These are phyloP conservation scores for Exophiala mesophila DNA, from an alignment of 2,329 filamentous ascomycete genomes.

Conservation along the genomic window DNA sequence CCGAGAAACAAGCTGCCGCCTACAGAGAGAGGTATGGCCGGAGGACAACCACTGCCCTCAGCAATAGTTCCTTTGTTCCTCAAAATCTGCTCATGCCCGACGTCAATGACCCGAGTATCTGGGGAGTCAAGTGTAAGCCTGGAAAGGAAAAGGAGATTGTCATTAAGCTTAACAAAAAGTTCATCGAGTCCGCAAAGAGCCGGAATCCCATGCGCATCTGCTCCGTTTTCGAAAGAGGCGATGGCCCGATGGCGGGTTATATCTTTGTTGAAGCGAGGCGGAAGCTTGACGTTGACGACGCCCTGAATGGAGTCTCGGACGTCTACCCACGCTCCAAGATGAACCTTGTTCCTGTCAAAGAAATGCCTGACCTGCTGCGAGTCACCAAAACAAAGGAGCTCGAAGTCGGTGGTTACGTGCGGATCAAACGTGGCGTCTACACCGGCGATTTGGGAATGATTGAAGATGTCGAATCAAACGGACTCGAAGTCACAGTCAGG, in stretches of 20 bases:
- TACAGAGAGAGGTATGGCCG: slow-evolving; percentile 85
- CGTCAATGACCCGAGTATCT: slow-evolving; percentile 93
- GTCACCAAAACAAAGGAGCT: slow-evolving; percentile 81
- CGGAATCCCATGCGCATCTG: slow-evolving; percentile 80
- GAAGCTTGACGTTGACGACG: slow-evolving; percentile 77
- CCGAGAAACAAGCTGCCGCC: slow-evolving; percentile 85
- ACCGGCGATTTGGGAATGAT: slow-evolving; percentile 87
- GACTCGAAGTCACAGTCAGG: slow-evolving; percentile 77
- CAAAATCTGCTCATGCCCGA: slow-evolving; percentile 84
- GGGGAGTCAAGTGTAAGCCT: slow-evolving; percentile 86
- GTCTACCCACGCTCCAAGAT: slow-evolving; percentile 85
- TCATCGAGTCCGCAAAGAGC: slow-evolving; percentile 72
- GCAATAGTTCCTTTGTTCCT: slow-evolving; percentile 71
- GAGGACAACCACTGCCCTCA: slow-evolving; percentile 59
- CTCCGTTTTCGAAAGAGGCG: slow-evolving; percentile 82
- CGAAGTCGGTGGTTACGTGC: slow-evolving; percentile 85
- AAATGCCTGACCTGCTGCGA: slow-evolving; percentile 93
- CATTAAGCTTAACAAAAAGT: slow-evolving; percentile 79
- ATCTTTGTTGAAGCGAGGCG: slow-evolving; percentile 90
- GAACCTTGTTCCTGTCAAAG: slow-evolving; percentile 86
- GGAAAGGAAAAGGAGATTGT: slow-evolving; percentile 93
- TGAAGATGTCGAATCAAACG: slow-evolving; percentile 86
- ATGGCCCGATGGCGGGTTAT: slow-evolving; percentile 80
- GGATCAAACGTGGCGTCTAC: slow-evolving; percentile 77
- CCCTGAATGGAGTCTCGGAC: slow-evolving; percentile 78